Evolutionary conservation across 108 stramenopile species (phyloP), one percentile per base, ranked within the genome.

Genomic region (Conticribra weissflogii): DNA sequence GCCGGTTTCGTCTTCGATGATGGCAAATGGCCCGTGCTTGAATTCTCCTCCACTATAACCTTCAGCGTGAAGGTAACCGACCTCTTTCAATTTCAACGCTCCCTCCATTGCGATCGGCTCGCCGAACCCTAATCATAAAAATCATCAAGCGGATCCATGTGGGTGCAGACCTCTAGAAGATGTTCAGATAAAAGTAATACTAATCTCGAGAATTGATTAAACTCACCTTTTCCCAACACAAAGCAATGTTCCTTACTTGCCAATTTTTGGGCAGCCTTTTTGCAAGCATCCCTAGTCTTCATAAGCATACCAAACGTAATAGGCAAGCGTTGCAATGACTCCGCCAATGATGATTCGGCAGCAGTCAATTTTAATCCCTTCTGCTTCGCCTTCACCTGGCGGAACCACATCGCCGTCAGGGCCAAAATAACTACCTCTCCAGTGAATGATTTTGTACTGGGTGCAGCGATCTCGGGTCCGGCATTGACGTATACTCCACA

Each of bases 371-470:
- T 36, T 68, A 76, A 68, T 54, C 86, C 88, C 32, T 57, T 53
- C 23, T 83, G 71, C 17, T 60, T 57, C 17, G 66, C 73, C 63
- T 62, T 81, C 28, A 74, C 82, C 85, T 91, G 86, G 34, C 90
- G 67, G 70, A 93, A 93, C 88, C 87, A 90, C 56, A 92, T 61
- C 0, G 93, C 81, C 54, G 95, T 60, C 68, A 95, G 64, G 1
- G 87, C 85, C 33, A 96, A 36, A 54, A 88, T 91, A 22, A 91
- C 87, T 2, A 96, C 92, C 86, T 96, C 89, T 5, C 85, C 83
- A 7, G 94, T 92, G 72, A 96, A 96, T 7, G 91, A 88, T 86
- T 96, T 96, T 36, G 95, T 96, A 54, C 88, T 89, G 4, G 92
- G 89, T 24, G 90, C 92, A 32, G 93, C 88, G 48, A 87, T 84